A percentile compares a stretch with the other conserved stretches of the same genome.
These are phyloP conservation scores for Prasinococcaceae sp. DNA, from an alignment of 139 green algal genomes.

Conservation along the genomic window DNA sequence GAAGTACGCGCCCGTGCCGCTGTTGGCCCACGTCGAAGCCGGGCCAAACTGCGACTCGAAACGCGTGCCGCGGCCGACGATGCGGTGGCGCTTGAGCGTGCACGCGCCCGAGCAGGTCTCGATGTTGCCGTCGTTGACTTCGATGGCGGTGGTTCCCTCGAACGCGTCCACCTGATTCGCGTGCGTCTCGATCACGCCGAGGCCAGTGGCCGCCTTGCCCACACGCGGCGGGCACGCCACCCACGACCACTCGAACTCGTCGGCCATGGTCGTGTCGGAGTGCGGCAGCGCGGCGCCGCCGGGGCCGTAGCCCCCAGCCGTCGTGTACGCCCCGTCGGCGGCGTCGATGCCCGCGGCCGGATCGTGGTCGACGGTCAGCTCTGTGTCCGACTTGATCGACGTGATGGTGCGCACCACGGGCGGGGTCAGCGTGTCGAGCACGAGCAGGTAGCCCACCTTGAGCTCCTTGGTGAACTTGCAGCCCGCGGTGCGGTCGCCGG, in stretches of 20 bases:
- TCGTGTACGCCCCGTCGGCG: no score
- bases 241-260: not conserved
- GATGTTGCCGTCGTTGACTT: not conserved
- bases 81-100: constrained; percentile 7
- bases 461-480: constrained; percentile 20
- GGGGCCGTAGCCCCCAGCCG: no score
- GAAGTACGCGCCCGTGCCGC: constrained; percentile 1
- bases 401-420: constrained; percentile 6
- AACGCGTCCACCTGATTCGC: constrained; percentile 1
- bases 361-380: constrained; percentile 7
- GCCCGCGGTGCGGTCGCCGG: not conserved
- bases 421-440: not conserved
- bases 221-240: constrained; percentile 13
- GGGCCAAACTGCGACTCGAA: constrained; percentile 10
- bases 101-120: not conserved
- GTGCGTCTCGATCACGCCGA: constrained; percentile 11
- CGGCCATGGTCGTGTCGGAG: not conserved
- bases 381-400: constrained; percentile 7
- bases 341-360: no score
- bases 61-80: constrained; percentile 11
- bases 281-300: no score
- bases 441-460: constrained; percentile 11
- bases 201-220: constrained; percentile 5
- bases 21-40: not conserved
- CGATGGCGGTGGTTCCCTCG: not conserved